Evolutionary conservation across 2,329 filamentous ascomycete species (phyloP).

Genomic region (Penicillium sp.): DNA sequence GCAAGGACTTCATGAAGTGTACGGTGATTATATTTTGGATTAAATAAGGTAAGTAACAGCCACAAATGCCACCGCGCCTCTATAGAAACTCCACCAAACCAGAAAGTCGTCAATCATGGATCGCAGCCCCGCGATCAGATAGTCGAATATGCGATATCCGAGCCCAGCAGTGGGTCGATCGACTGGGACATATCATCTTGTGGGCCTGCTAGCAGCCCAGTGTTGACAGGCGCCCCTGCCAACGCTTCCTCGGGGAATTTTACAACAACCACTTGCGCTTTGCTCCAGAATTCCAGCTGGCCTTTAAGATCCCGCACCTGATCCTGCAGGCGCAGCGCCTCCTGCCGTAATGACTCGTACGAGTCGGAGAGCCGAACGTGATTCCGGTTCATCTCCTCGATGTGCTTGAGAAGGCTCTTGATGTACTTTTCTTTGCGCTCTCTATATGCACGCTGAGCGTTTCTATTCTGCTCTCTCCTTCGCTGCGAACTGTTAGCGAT

Average conservation of each 20-base stretch:
- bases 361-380: neutral
- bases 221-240: neutral
- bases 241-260: neutral
- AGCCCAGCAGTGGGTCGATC: neutral
- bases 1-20: neutral
- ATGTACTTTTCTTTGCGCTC: slow-evolving; percentile 6
- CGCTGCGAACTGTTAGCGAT: neutral
- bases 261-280: neutral
- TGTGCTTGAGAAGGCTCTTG: slow-evolving; percentile 5
- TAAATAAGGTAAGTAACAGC: neutral
- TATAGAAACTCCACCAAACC: neutral
- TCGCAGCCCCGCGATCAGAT: neutral
- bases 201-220: neutral
- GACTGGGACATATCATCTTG: neutral
- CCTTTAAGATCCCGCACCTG: neutral
- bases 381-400: slow-evolving; percentile 4
- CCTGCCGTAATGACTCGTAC: neutral
- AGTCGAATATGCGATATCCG: neutral
- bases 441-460: neutral
- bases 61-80: neutral
- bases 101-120: neutral
- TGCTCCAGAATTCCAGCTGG: slow-evolving; percentile 2
- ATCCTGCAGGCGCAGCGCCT: neutral
- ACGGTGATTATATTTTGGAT: neutral
- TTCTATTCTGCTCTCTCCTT: slow-evolving; percentile 3